Evolutionary conservation across 2,329 filamentous ascomycete genomes (phyloP).

Genomic region (Aspergillus sp.): DNA sequence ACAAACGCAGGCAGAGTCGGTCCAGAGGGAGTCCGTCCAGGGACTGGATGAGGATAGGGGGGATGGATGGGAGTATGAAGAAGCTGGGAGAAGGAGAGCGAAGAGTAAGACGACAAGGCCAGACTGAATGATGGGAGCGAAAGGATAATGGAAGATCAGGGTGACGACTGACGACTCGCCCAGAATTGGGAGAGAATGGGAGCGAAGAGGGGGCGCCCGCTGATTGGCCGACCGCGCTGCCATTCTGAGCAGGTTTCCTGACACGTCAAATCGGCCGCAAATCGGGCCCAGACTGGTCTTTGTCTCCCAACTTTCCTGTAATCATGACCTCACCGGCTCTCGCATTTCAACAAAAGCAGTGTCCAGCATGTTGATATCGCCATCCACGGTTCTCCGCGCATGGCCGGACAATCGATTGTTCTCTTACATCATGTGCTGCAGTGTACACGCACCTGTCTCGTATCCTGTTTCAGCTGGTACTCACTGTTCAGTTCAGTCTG

Average conservation of each 20-base stretch:
- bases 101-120: constrained; percentile 11
- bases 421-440: neutral
- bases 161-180: too few relatives aligned
- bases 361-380: neutral
- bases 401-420: neutral
- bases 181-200: constrained; percentile 13
- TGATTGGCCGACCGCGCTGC: neutral
- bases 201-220: neutral
- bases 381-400: neutral
- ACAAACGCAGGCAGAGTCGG: neutral
- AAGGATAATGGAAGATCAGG: constrained; percentile 1
- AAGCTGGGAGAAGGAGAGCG: constrained; percentile 10
- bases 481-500: too few relatives aligned
- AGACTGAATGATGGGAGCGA: constrained; percentile 1
- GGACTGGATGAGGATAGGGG: constrained; percentile 8
- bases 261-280: constrained; percentile 9
- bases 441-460: too few relatives aligned
- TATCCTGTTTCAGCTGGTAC: too few relatives aligned
- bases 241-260: neutral
- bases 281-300: constrained; percentile 7
- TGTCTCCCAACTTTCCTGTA: neutral
- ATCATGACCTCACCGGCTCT: constrained; percentile 4
- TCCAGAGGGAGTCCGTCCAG: constrained; percentile 5
- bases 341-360: too few relatives aligned
- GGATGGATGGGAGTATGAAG: neutral